Evolutionary conservation across 139 green algal genomes (phyloP).

Genomic region (Parachlorella kessleri): DNA sequence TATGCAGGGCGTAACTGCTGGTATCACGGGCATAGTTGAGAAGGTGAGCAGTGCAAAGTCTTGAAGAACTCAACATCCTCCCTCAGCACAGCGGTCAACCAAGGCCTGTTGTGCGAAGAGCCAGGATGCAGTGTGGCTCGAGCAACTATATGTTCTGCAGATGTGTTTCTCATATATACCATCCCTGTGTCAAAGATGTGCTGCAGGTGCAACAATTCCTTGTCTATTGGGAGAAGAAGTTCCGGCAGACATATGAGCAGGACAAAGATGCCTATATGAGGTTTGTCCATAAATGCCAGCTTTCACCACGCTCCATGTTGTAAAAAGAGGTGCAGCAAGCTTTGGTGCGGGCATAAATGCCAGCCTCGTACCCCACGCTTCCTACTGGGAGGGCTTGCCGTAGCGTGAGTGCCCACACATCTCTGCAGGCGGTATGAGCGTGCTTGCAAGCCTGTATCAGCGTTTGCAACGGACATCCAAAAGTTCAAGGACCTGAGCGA

Average conservation of each 20-base stretch:
- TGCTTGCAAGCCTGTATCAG: conserved; percentile 78
- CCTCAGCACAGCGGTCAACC: too few relatives aligned
- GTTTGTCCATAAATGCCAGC: not conserved
- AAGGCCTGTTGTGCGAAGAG: too few relatives aligned
- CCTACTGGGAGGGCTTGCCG: too few relatives aligned
- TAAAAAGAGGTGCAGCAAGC: not conserved
- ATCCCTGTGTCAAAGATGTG: too few relatives aligned
- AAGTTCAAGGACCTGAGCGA: conserved; percentile 73
- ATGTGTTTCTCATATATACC: too few relatives aligned
- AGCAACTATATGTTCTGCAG: too few relatives aligned
- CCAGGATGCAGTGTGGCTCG: too few relatives aligned
- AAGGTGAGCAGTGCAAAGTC: not conserved
- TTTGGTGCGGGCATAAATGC: not conserved
- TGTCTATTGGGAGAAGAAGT: conserved; percentile 75
- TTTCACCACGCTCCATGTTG: not conserved
- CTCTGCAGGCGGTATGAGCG: conserved; percentile 81
- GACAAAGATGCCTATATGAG: not conserved
- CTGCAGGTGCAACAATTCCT: too few relatives aligned
- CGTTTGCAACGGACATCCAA: conserved; percentile 83
- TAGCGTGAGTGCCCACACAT: too few relatives aligned
- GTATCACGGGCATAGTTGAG: conserved; percentile 75
- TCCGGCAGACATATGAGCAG: not conserved
- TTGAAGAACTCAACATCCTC: too few relatives aligned
- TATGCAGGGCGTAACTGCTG: conserved; percentile 77
- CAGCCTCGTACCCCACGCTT: too few relatives aligned